phyloP scores from a whole-genome alignment of 495 filamentous ascomycete species.

The Umbilicaria muhlenbergii region DNA sequence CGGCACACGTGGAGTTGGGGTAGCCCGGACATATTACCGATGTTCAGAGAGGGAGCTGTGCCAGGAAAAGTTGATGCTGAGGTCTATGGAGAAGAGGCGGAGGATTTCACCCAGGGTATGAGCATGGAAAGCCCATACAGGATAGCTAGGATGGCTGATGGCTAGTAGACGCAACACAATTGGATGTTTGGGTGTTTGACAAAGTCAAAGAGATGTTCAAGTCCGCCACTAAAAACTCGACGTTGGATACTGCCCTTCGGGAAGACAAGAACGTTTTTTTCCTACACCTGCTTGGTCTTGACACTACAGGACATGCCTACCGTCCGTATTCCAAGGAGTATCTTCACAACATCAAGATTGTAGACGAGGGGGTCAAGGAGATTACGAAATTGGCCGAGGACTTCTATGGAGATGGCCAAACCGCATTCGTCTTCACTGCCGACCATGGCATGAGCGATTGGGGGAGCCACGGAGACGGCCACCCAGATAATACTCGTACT shows the following conservation, averaged over 20 bases:
- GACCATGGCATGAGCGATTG: slow-evolving; percentile 99
- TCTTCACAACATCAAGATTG: slow-evolving; percentile 82
- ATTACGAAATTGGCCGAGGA: slow-evolving; percentile 67
- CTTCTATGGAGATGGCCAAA: slow-evolving; percentile 86
- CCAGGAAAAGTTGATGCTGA: slow-evolving; percentile 73
- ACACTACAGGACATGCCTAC: slow-evolving; percentile 79
- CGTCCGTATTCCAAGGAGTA: slow-evolving; percentile 95
- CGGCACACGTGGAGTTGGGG: slow-evolving; percentile 98
- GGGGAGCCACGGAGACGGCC: slow-evolving; percentile 94
- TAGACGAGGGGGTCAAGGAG: slow-evolving; percentile 76
- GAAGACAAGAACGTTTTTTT: slow-evolving; percentile 92
- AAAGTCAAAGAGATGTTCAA: slow-evolving; percentile 75
- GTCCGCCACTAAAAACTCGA: slow-evolving; percentile 58
- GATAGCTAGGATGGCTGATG: slow-evolving; percentile 1
- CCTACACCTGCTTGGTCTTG: slow-evolving; percentile 86
- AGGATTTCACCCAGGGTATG: slow-evolving; percentile 61
- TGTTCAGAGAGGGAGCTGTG: slow-evolving; percentile 93
- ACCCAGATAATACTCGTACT: slow-evolving; percentile 94
- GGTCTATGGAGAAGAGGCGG: slow-evolving; percentile 66
- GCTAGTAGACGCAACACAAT: slow-evolving; percentile 46
- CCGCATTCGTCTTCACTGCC: slow-evolving; percentile 92
- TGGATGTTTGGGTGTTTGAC: slow-evolving; percentile 96
- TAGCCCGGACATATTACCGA: slow-evolving; percentile 90
- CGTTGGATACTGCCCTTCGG: slow-evolving; percentile 56
- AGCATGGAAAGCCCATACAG: not conserved